phyloP scores from a whole-genome alignment of 2,329 filamentous ascomycete species.

The Aspergillus novoparasiticus region DNA sequence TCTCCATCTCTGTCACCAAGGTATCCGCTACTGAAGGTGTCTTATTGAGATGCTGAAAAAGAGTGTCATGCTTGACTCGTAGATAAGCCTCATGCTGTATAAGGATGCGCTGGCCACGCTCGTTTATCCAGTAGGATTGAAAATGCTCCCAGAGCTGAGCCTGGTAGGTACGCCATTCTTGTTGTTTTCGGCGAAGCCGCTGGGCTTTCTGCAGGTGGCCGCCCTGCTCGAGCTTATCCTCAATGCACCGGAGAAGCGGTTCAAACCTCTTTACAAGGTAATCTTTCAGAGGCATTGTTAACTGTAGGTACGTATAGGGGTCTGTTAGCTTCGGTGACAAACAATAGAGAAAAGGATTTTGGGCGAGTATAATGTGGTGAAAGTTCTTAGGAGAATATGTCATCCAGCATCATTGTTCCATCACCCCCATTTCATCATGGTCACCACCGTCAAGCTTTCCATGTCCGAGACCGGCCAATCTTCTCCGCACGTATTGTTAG shows the following conservation, averaged over 20 bases:
- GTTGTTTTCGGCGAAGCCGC: too few species aligned
- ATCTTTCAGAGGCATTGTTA: not conserved
- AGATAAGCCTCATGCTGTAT: not conserved
- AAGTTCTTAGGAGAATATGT: accelerated
- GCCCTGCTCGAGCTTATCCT: not conserved
- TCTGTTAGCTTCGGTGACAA: too few species aligned
- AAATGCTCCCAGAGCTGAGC: not conserved
- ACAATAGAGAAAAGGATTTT: not conserved
- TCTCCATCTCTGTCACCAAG: not conserved
- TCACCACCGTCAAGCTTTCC: too few species aligned
- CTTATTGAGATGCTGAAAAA: not conserved
- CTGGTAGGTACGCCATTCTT: not conserved
- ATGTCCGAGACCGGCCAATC: too few species aligned
- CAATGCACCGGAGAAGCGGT: not conserved
- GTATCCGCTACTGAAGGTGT: accelerated
- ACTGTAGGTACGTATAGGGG: too few species aligned
- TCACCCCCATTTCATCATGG: not conserved
- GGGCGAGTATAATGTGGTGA: too few species aligned
- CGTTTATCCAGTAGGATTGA: accelerated
- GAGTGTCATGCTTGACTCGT: not conserved
- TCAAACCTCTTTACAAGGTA: not conserved
- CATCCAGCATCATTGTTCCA: not conserved
- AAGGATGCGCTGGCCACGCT: accelerated
- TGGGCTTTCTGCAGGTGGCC: not conserved
- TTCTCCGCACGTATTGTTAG: too few species aligned